phyloP scores from a whole-genome alignment of 768 basidiomycete genomes.

The Suillus occidentalis region DNA sequence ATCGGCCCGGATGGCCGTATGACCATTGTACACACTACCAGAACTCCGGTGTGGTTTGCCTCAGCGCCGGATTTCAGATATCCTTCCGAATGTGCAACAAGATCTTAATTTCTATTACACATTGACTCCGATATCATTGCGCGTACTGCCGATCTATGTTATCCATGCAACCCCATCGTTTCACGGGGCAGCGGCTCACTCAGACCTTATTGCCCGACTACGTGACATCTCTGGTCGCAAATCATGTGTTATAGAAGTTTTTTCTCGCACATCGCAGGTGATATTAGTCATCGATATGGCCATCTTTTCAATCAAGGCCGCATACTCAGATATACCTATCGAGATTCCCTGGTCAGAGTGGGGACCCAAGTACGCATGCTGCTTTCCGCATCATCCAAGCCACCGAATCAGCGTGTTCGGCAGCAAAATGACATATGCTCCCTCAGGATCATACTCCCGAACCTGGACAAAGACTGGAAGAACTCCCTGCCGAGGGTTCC shows the following conservation, averaged over 20 bases:
- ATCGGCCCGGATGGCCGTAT: background rate
- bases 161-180: background rate
- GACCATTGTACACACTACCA: background rate
- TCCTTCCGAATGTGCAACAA: background rate
- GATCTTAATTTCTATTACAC: background rate
- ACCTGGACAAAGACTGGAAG: conserved; percentile 1
- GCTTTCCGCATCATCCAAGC: conserved; percentile 1
- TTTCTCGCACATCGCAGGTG: background rate
- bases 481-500: background rate
- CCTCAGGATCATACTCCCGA: background rate
- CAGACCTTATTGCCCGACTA: background rate
- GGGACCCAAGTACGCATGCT: background rate
- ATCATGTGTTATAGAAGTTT: background rate
- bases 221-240: background rate
- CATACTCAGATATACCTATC: background rate
- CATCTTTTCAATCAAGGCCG: background rate
- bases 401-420: background rate
- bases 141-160: background rate
- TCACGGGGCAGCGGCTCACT: background rate
- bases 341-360: background rate
- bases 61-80: background rate
- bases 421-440: conserved; percentile 1
- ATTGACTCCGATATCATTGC: background rate
- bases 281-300: background rate
- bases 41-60: background rate